Base-by-base conservation (phyloP, 2,329 filamentous ascomycete genomes). In the Ramularia collo-cygni region DNA sequence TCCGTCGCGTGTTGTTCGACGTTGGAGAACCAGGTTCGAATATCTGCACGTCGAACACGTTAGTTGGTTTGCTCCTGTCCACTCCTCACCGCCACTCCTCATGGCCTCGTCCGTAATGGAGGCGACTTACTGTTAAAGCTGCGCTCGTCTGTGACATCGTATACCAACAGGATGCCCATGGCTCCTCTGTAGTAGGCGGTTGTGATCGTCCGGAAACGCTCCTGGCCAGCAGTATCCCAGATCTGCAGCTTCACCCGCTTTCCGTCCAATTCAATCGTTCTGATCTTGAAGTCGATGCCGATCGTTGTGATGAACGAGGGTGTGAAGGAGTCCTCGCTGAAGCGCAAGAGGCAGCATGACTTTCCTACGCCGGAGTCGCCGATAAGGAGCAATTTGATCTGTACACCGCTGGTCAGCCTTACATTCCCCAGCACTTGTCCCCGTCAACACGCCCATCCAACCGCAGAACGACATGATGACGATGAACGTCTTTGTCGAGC, bases 311-410 rank as follows among this genome's bases (percentile, higher is more conserved):
- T 98, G 75, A 96, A 98, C 67, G 86, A 94, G 75, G 96, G 92
- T 47, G 92, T 98, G 76, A 96, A 98, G 68, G 92, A 96, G 64
- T 95, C 89, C 66, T 95, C 92, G 64, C 92, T 92, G 64, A 98
- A 98, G 74, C 92, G 88, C 65, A 98, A 77, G 57, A 98, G 77
- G 73, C 98, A 69, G 72, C 92, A 98, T 64, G 92, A 98, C 83
- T 98, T 98, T 83, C 92, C 92, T 63, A 98, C 92, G 81, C 92
- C 92, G 68, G 92, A 98, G 69, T 98, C 92, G 71, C 92, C 92
- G 81, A 98, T 98, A 75, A 98, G 90, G 70, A 98, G 86, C 55
- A 98, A 88, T 82, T 98, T 98, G 82, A 98, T 95, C 89, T 95
- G 44, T 36, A 28, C 39, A 52, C 48, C 26, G 44, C 30, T 26